phyloP scores from a whole-genome alignment of 345 rosid genomes.

The Rhizophora apiculata region DNA sequence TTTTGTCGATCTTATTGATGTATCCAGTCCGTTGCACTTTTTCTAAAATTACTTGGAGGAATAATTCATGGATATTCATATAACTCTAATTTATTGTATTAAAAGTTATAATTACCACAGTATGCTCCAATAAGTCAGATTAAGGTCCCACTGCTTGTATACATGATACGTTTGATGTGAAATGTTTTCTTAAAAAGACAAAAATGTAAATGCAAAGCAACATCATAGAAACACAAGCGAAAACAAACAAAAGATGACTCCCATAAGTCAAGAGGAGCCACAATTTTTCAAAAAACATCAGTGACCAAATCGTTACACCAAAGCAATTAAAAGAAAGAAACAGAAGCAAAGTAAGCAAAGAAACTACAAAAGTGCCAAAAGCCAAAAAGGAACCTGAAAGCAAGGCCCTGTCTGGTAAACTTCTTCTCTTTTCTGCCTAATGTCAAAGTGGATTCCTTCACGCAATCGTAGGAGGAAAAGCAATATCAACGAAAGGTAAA shows the following conservation, averaged over 20 bases:
- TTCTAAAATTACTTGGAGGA: too few species aligned
- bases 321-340: background rate
- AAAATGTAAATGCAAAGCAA: too few species aligned
- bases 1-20: too few species aligned
- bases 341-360: background rate
- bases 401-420: background rate
- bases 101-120: too few species aligned
- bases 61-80: too few species aligned
- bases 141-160: too few species aligned
- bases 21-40: too few species aligned
- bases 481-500: background rate
- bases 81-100: too few species aligned
- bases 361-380: background rate
- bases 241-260: background rate
- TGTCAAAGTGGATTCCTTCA: constrained; percentile 20
- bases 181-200: too few species aligned
- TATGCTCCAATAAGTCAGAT: too few species aligned
- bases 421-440: background rate
- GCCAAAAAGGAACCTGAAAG: background rate
- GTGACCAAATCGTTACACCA: background rate
- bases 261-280: background rate
- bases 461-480: constrained; percentile 7
- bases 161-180: too few species aligned
- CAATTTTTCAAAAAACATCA: background rate
- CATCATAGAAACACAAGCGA: background rate